phyloP scores from a whole-genome alignment of 345 rosid genomes.

The Anacardium occidentale region DNA sequence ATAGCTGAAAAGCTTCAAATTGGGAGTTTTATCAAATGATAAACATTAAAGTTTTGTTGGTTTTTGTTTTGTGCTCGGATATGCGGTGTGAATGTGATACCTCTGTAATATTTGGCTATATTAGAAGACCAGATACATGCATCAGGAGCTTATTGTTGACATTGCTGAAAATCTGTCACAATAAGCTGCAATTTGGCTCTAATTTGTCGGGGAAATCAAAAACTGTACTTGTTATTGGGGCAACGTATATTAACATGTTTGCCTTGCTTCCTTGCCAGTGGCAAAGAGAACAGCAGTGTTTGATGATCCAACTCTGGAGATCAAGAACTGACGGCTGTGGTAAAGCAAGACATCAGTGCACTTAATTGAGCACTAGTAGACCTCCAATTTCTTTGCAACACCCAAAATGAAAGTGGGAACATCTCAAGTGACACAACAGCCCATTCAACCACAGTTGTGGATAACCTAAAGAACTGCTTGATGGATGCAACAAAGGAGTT shows the following conservation, averaged over 20 bases:
- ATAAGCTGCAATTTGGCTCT: background rate
- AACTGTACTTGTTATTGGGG: background rate
- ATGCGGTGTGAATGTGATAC: background rate
- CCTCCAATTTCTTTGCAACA: conserved; percentile 63
- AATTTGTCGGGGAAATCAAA: background rate
- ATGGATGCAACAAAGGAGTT: conserved; percentile 84
- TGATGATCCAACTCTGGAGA: conserved; percentile 81
- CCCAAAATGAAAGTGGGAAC: conserved; percentile 54
- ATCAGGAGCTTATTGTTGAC: background rate
- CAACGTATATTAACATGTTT: conserved; percentile 6
- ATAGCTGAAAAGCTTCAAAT: conserved; percentile 2
- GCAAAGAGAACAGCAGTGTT: conserved; percentile 86
- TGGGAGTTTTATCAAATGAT: background rate
- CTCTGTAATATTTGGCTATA: background rate
- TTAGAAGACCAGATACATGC: background rate
- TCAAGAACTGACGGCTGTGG: conserved; percentile 69
- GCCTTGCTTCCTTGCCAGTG: conserved; percentile 34
- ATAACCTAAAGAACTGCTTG: conserved; percentile 67
- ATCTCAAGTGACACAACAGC: conserved; percentile 67
- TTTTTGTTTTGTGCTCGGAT: background rate
- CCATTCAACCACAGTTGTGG: conserved; percentile 76
- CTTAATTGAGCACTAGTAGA: conserved; percentile 74
- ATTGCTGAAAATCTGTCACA: background rate
- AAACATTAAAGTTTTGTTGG: background rate
- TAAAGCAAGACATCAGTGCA: conserved; percentile 81